Evolutionary conservation across 306 rosid genomes (phyloP), one percentile per base, ranked within the genome.

Genomic region (Bauhinia variegata): DNA sequence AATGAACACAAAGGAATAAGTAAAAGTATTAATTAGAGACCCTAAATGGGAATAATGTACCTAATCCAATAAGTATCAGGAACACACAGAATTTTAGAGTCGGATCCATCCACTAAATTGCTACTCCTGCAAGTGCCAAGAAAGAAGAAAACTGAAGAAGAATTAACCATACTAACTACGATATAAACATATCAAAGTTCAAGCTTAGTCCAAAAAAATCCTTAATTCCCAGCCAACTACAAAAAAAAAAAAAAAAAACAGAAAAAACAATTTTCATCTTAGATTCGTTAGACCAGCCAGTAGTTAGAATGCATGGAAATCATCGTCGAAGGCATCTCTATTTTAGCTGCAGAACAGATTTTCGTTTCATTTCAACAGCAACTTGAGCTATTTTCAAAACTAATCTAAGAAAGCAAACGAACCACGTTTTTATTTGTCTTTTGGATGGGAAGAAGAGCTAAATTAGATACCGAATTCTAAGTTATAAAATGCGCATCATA

Each of bases 31-130:
- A 51, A 64, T 23, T 12, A 44, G 14, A 4, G 37, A 54, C 15
- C 32, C 12, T 14, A 10, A 10, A 32, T 5, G 7, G 47, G 2
- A 28, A 43, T 14, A 15, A 62, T 67, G 19, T 79, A 88, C 97
- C 97, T 37, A 82, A 79, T 47, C 81, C 85, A 60, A 89, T 44
- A 63, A 92, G 79, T 55, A 85, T 51, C 38, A 92, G 81, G 41
- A 89, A 69, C 16, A 55, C 37, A 43, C 62, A 67, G 67, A 85
- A 65, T 70, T 78, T 92, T 14, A 73, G 80, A 72, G 76, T 55
- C 74, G 75, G 78, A 83, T 87, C 95, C 95, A 89, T 92, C 23
- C 74, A 67, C 82, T 84, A 73, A 68, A 60, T 54, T 77, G 83
- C 85, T 65, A 67, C 73, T 82, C 75, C 82, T 74, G 76, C 33